Evolutionary conservation across 2,329 filamentous ascomycete genomes (phyloP), one percentile per base, ranked within the genome.

Genomic region (Diaporthe batatas): DNA sequence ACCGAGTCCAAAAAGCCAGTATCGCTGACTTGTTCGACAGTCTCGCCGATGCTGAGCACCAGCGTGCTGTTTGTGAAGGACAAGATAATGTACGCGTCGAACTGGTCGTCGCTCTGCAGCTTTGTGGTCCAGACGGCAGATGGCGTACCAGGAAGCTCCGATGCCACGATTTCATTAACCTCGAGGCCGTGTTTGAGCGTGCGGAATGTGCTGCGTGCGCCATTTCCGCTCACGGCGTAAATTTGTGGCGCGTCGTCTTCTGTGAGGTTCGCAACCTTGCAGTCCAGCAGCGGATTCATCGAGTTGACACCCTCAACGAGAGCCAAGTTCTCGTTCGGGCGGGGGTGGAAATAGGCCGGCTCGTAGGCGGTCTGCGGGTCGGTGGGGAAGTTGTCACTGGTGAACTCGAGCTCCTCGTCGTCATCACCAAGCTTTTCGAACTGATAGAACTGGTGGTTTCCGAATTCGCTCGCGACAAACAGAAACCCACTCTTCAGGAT

Each of bases 371-470:
- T 91, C 8, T 86, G 87, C 0, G 93, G 90, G 77, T 98, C 94
- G 0, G 92, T 88, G 0, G 94, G 92, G 76, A 93, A 98, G 75
- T 93, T 87, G 69, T 96, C 94, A 82, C 95, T 98, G 34, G 87
- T 88, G 78, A 95, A 98, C 79, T 98, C 93, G 0, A 91, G 87
- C 81, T 98, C 95, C 2, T 97, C 93, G 75, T 97, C 95, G 78
- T 98, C 96, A 75, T 99, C 96, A 54, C 96, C 97, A 8, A 99
- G 90, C 79, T 98, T 97, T 81, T 98, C 95, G 75, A 99, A 97
- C 80, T 98, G 96, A 82, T 98, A 99, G 77, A 99, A 95, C 74
- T 95, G 91, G 80, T 97, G 94, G 80, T 98, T 96, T 39, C 97
- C 96, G 75, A 93, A 95, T 82, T 99, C 96, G 79, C 94, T 94